Percentiles rank a stretch among this genome's conserved stretches.
phyloP scores from a whole-genome alignment of 768 basidiomycete species.

The Tulasnella sp. region DNA sequence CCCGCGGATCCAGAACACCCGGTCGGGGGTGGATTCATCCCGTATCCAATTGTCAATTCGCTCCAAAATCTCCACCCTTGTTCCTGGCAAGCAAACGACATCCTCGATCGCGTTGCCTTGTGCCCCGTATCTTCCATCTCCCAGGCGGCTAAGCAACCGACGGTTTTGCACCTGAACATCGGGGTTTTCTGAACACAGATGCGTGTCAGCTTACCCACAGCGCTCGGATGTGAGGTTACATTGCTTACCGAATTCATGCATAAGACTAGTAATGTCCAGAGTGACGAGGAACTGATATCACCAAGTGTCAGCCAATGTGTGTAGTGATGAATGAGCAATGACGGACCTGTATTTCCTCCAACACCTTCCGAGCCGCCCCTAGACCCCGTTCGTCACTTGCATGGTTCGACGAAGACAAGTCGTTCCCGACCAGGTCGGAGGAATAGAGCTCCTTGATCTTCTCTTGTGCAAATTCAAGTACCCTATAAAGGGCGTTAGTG shows the following conservation, averaged over 20 bases:
- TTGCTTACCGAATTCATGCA: conserved; percentile 96
- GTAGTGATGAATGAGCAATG: too few relatives aligned
- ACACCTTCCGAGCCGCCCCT: too few relatives aligned
- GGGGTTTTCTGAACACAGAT: neutral
- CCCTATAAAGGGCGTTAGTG: too few relatives aligned
- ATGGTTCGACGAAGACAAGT: too few relatives aligned
- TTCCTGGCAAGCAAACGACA: neutral
- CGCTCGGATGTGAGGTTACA: conserved; percentile 61
- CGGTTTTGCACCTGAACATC: conserved; percentile 21
- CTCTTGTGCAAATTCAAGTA: too few relatives aligned
- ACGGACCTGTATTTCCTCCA: too few relatives aligned
- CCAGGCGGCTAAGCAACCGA: conserved; percentile 99
- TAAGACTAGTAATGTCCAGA: too few relatives aligned
- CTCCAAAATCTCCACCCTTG: neutral
- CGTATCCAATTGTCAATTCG: neutral
- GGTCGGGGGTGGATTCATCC: neutral
- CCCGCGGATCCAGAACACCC: neutral
- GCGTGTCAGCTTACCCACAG: neutral
- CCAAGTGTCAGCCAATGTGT: too few relatives aligned
- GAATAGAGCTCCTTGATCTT: too few relatives aligned
- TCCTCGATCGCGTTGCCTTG: conserved; percentile 71
- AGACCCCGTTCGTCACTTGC: too few relatives aligned
- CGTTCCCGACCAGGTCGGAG: too few relatives aligned
- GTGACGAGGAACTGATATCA: too few relatives aligned
- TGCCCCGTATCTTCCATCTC: conserved; percentile 95